Conservation (phyloP, 169 alveolate genomes). For the Babesia caballi region DNA sequence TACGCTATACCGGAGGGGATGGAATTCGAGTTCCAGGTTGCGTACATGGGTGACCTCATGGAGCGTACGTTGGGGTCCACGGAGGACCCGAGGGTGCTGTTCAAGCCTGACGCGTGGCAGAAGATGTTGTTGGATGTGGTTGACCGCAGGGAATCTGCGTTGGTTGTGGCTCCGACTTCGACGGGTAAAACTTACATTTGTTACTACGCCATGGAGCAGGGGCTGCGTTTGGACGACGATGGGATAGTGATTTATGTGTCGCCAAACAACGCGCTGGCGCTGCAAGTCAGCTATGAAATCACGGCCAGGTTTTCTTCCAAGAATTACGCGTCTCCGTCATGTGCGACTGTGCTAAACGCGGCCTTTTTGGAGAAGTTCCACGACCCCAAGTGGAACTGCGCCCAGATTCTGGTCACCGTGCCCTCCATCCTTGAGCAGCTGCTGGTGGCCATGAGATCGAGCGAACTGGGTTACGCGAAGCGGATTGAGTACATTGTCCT, state of each 20-base stretch:
- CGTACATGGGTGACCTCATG: constrained; percentile 82
- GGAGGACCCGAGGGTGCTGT: constrained; percentile 84
- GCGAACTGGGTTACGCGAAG: constrained; percentile 68
- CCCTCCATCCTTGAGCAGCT: constrained; percentile 86
- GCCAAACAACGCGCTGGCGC: constrained; percentile 87
- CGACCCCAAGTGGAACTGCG: constrained; percentile 75
- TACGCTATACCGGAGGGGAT: constrained; percentile 52
- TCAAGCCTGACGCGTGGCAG: constrained; percentile 91
- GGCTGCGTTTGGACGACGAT: constrained; percentile 79
- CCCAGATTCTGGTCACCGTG: constrained; percentile 84
- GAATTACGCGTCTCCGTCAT: constrained; percentile 72
- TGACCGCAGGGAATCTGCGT: constrained; percentile 76
- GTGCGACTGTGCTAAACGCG: constrained; percentile 63
- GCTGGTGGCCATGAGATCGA: constrained; percentile 76
- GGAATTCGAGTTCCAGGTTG: constrained; percentile 74
- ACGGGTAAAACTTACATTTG: constrained; percentile 91
- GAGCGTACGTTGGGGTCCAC: constrained; percentile 82
- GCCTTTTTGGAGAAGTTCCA: constrained; percentile 73
- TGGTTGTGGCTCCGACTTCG: constrained; percentile 88
- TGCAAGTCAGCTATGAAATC: constrained; percentile 87
- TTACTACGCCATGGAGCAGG: constrained; percentile 90
- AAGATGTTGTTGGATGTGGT: constrained; percentile 79
- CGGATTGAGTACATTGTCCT: constrained; percentile 82
- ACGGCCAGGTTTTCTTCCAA: constrained; percentile 86
- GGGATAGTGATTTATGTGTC: constrained; percentile 87